Base-by-base conservation (phyloP, 2,329 filamentous ascomycete species). In the Penicillium sp. region DNA sequence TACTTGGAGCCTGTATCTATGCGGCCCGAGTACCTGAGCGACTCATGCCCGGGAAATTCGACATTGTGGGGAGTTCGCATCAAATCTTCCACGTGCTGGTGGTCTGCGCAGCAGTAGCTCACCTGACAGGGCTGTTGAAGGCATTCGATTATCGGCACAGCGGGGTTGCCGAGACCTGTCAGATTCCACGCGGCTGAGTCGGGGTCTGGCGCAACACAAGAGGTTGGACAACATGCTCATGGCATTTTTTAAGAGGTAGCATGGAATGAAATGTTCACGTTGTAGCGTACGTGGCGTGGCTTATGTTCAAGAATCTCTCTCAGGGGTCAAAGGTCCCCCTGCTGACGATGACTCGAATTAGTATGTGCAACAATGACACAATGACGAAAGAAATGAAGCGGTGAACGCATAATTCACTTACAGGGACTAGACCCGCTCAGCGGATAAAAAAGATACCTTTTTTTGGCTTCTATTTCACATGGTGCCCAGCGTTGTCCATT, bases 71-170 rank as follows among this genome's bases (percentile, higher is more conserved):
- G 38, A 92, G 87, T 71, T 96, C 91, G 21, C 94, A 99, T 75
- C 94, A 99, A 77, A 89, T 99, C 62, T 99, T 99, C 74, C 94
- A 99, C 77, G 79, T 96, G 39, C 82, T 94, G 62, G 92, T 99
- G 29, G 80, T 97, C 16, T 74, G 92, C 59, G 94, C 94, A 0
- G 93, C 91, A 0, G 82, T 84, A 1, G 84, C 88, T 25, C 94
- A 99, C 78, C 79, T 97, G 58, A 87, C 86, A 51, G 92, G 90
- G 48, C 82, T 97, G 76, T 72, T 90, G 31, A 88, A 86, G 74
- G 92, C 92, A 4, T 96, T 97, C 76, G 90, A 96, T 75, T 88
- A 90, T 70, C 87, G 91, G 68, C 92, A 96, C 74, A 83, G 81
- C 55, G 75, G 81, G 38, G 76, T 81, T 71, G 83, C 81, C 15